These are phyloP conservation scores for Boletellus ananiceps DNA, from an alignment of 768 basidiomycete species.

Conservation along the genomic window DNA sequence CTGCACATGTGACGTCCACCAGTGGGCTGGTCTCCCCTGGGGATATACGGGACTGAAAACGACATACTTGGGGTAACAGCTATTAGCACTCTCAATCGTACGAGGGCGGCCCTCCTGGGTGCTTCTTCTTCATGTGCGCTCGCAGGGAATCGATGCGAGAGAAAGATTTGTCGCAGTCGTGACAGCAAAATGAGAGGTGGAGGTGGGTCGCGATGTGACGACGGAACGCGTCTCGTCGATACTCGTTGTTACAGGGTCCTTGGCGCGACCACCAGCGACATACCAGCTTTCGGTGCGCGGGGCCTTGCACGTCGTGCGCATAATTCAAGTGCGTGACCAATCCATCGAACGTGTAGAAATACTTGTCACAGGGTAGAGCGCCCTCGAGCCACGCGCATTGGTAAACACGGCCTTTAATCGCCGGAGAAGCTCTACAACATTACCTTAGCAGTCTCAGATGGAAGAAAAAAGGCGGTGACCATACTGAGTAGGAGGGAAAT, in stretches of 20 bases:
- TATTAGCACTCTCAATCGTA: too few species aligned
- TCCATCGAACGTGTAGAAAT: neutral
- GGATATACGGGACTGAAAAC: too few species aligned
- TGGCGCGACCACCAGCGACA: conserved; percentile 5
- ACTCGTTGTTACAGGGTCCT: neutral
- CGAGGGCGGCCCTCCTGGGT: too few species aligned
- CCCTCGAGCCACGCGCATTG: conserved; percentile 1
- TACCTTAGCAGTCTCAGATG: too few species aligned
- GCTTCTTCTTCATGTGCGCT: neutral
- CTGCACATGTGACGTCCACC: too few species aligned
- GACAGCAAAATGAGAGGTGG: neutral
- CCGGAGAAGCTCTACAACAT: too few species aligned
- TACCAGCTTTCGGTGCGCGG: neutral
- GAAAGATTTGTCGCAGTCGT: neutral
- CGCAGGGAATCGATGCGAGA: conserved; percentile 6
- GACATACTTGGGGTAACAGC: too few species aligned
- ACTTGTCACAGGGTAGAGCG: neutral
- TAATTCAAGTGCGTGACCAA: conserved; percentile 3
- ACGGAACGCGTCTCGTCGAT: neutral
- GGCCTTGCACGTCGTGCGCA: conserved; percentile 5
- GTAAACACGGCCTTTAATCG: too few species aligned
- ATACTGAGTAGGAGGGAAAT: too few species aligned
- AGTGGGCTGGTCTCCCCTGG: too few species aligned
- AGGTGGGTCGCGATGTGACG: conserved; percentile 12
- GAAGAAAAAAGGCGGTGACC: too few species aligned